Conservation (phyloP, 495 filamentous ascomycete species). For the Rhypophila decipiens region DNA sequence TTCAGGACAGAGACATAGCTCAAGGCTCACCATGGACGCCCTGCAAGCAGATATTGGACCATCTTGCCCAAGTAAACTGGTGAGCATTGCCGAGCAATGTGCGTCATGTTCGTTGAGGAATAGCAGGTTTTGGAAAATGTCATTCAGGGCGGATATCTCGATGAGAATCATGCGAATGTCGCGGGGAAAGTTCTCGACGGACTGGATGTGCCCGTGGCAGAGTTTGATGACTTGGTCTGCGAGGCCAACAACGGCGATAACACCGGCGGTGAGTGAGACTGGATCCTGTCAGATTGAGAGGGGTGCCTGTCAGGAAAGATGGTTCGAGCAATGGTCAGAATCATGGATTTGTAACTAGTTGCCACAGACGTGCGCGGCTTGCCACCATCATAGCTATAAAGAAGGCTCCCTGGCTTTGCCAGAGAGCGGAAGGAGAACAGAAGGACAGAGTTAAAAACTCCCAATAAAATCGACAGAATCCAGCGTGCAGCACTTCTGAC, state of each 20-base stretch:
- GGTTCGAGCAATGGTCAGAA: too few species aligned
- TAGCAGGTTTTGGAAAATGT: slow-evolving; percentile 1
- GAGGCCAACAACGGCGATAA: slow-evolving; percentile 2
- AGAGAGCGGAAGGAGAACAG: too few species aligned
- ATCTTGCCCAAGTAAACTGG: neutral
- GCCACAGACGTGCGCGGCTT: too few species aligned
- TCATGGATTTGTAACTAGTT: too few species aligned
- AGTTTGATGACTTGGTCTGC: neutral
- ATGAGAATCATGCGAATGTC: slow-evolving; percentile 11
- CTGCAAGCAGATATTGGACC: slow-evolving; percentile 4
- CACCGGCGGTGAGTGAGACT: neutral
- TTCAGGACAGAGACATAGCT: neutral
- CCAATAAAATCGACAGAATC: too few species aligned
- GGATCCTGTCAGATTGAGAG: too few species aligned
- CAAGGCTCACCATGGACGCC: neutral
- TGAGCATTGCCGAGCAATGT: neutral
- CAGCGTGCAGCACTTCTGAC: too few species aligned
- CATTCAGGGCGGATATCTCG: neutral
- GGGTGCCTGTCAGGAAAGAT: too few species aligned
- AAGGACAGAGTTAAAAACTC: too few species aligned
- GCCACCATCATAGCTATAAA: too few species aligned
- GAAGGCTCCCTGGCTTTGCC: too few species aligned
- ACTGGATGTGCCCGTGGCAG: slow-evolving; percentile 12
- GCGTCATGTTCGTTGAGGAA: neutral
- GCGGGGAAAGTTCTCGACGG: neutral